Evolutionary conservation across 768 basidiomycete species (phyloP).

Genomic region (Tubosaeta brunneosetosa): DNA sequence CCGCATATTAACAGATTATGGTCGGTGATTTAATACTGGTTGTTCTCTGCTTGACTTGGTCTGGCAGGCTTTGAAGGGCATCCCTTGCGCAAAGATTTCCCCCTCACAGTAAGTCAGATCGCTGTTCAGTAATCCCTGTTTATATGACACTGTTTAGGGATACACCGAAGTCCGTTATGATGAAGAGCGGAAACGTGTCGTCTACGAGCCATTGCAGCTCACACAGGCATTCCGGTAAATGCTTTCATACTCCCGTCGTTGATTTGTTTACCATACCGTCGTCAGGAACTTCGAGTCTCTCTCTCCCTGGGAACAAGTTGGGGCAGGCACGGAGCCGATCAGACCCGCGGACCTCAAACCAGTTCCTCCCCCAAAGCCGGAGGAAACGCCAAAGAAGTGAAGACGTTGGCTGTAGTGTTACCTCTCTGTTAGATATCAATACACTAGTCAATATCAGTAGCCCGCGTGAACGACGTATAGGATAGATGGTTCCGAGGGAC

Average conservation of each 20-base stretch:
- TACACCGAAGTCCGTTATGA: conserved; percentile 98
- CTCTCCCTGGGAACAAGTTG: conserved; percentile 95
- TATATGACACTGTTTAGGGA: conserved; percentile 50
- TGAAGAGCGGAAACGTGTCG: conserved; percentile 94
- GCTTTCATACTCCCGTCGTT: not conserved
- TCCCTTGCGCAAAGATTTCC: conserved; percentile 97
- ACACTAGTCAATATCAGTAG: conserved; percentile 11
- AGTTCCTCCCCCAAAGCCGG: conserved; percentile 67
- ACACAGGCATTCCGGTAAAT: conserved; percentile 94
- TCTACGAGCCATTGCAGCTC: conserved; percentile 95
- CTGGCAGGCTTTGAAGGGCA: conserved; percentile 88
- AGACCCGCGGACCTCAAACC: conserved; percentile 73
- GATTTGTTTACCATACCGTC: not conserved
- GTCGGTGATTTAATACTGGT: conserved; percentile 34
- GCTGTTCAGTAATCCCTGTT: not conserved
- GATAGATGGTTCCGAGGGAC: conserved; percentile 5
- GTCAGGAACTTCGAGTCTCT: conserved; percentile 87
- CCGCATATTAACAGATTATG: conserved; percentile 97
- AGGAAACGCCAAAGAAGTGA: conserved; percentile 78
- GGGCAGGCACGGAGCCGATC: conserved; percentile 51
- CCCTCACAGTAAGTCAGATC: conserved; percentile 67
- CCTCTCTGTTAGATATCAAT: conserved; percentile 8
- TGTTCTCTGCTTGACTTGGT: not conserved
- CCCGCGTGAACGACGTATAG: conserved; percentile 3
- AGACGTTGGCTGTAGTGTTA: conserved; percentile 2